Conservation (phyloP, 805 yeast genomes). For the Candida patagonica region DNA sequence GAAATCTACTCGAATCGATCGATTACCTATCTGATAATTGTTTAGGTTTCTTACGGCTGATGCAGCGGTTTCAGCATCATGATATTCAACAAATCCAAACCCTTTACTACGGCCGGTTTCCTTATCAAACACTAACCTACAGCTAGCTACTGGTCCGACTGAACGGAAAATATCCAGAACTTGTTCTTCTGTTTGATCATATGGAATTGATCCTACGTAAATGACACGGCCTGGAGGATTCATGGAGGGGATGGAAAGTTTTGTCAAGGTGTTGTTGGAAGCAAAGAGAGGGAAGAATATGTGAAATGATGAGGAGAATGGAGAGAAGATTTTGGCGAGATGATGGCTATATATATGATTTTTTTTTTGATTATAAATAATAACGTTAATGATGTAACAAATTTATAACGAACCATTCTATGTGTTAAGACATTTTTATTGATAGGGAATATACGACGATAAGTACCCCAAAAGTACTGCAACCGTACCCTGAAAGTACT, state of each 20-base stretch:
- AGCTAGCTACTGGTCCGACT: constrained; percentile 76
- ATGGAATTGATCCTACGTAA: constrained; percentile 82
- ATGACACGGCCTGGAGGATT: constrained; percentile 31
- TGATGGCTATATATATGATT: no score
- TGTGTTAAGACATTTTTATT: no score
- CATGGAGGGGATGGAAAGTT: no score
- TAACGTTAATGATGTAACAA: no score
- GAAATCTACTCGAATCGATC: constrained; percentile 67
- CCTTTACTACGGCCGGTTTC: constrained; percentile 77
- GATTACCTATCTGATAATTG: constrained; percentile 62
- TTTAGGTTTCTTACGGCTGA: constrained; percentile 85
- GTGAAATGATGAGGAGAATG: not conserved
- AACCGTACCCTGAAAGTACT: no score
- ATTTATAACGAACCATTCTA: no score
- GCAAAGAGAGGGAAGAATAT: not conserved
- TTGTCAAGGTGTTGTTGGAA: no score
- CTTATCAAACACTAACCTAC: constrained; percentile 75
- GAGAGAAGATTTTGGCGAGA: no score
- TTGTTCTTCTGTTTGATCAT: constrained; percentile 90
- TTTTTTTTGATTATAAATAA: no score
- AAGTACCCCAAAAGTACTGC: no score
- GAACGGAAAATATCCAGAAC: constrained; percentile 76
- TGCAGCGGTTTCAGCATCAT: constrained; percentile 76
- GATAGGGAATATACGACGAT: no score
- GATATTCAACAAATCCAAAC: constrained; percentile 77